A percentile compares a stretch with the other conserved stretches of the same genome.
phyloP scores from a whole-genome alignment of 495 filamentous ascomycete species.

The Clohesyomyces aquaticus region DNA sequence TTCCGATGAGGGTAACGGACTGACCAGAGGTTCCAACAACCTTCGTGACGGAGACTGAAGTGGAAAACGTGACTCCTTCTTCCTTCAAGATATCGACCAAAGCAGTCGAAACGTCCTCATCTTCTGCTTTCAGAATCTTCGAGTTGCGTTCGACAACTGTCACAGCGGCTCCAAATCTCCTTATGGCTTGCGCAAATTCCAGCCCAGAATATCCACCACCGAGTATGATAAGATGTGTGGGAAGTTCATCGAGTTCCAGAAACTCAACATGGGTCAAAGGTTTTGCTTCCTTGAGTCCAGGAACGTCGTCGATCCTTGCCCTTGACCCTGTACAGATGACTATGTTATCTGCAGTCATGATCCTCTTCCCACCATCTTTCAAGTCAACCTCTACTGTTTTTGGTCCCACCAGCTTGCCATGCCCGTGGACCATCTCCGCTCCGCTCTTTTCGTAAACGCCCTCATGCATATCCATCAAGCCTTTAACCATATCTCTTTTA shows the following conservation, averaged over 20 bases:
- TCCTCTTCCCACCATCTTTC: slow-evolving; percentile 15
- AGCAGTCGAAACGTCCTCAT: slow-evolving; percentile 16
- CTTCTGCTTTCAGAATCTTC: slow-evolving; percentile 23
- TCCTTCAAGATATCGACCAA: slow-evolving; percentile 19
- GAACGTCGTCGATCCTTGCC: slow-evolving; percentile 16
- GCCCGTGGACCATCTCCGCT: slow-evolving; percentile 17
- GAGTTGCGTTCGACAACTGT: slow-evolving; percentile 24
- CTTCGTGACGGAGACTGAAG: neutral
- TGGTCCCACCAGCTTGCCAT: slow-evolving; percentile 18
- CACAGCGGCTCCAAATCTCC: slow-evolving; percentile 22
- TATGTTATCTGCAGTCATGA: slow-evolving; percentile 29
- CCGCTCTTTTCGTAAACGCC: slow-evolving; percentile 16
- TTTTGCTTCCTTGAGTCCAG: slow-evolving; percentile 23
- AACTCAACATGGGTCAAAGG: slow-evolving; percentile 32
- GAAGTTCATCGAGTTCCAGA: slow-evolving; percentile 28
- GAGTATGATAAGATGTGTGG: slow-evolving; percentile 30
- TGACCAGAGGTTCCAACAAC: slow-evolving; percentile 23
- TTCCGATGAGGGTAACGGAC: slow-evolving; percentile 25
- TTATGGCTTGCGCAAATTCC: slow-evolving; percentile 29
- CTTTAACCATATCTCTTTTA: slow-evolving; percentile 32
- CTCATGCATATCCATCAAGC: slow-evolving; percentile 22
- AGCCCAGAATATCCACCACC: slow-evolving; percentile 31
- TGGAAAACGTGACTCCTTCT: slow-evolving; percentile 18
- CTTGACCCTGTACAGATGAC: slow-evolving; percentile 33
- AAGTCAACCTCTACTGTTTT: slow-evolving; percentile 25